These are phyloP conservation scores for Ascochyta rabiei DNA, from an alignment of 2,329 filamentous ascomycete genomes.

Conservation along the genomic window DNA sequence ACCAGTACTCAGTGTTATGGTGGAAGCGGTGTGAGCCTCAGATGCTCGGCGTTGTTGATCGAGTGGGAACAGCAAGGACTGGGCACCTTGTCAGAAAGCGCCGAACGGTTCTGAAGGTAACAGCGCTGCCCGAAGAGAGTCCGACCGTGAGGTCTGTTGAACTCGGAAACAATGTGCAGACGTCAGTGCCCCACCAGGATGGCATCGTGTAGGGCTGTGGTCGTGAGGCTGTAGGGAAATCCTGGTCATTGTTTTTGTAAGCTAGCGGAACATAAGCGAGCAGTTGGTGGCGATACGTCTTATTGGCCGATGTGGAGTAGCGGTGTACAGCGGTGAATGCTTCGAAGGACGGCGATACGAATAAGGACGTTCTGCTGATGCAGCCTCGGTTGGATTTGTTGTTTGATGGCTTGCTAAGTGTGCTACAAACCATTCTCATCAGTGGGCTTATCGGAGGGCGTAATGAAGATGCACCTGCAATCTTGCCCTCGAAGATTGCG, in stretches of 20 bases:
- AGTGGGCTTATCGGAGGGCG: not conserved
- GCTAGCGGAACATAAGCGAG: constrained; percentile 17
- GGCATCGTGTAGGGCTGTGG: constrained; percentile 1
- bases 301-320: constrained; percentile 7
- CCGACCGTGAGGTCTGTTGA: not conserved
- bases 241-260: constrained; percentile 11
- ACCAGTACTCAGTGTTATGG: not conserved
- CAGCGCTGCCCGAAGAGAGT: constrained; percentile 9
- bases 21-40: constrained; percentile 16
- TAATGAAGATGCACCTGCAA: not conserved
- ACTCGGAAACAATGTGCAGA: constrained; percentile 10
- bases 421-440: not conserved
- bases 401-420: too few relatives aligned
- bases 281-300: not conserved
- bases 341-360: not conserved
- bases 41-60: constrained; percentile 1
- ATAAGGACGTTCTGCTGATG: not conserved
- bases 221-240: constrained; percentile 8
- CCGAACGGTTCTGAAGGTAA: constrained; percentile 4
- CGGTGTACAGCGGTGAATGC: constrained; percentile 19
- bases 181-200: constrained; percentile 11
- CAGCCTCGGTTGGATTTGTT: not conserved
- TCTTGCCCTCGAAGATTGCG: not conserved
- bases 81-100: constrained; percentile 9
- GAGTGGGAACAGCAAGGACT: not conserved